Conservation (phyloP, 148 eudicot species). For the Fagopyrum esculentum region DNA sequence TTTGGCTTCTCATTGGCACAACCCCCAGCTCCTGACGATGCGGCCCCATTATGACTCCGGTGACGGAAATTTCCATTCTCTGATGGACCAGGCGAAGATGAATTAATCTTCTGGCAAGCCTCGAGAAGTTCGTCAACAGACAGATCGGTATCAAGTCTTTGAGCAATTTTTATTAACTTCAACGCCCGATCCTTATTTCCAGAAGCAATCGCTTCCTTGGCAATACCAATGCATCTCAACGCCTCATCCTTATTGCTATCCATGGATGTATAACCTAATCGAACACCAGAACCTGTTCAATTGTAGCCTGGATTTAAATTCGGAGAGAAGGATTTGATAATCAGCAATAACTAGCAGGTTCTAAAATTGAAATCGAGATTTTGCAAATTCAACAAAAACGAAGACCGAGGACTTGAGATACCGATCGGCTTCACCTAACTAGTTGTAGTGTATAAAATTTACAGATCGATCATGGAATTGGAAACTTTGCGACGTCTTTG, state of each 20-base stretch:
- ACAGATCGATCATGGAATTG: neutral
- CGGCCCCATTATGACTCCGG: conserved; percentile 20
- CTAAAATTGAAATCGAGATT: neutral
- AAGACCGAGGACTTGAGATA: conserved; percentile 7
- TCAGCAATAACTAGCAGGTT: neutral
- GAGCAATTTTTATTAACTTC: conserved; percentile 75
- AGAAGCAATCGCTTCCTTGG: conserved; percentile 72
- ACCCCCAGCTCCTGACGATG: conserved; percentile 17
- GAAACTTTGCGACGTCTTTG: neutral
- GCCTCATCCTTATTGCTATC: conserved; percentile 95
- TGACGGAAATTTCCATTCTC: conserved; percentile 24
- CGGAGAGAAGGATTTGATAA: neutral
- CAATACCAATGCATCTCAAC: conserved; percentile 61
- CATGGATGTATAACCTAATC: conserved; percentile 31
- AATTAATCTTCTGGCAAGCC: conserved; percentile 58
- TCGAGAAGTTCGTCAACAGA: conserved; percentile 62
- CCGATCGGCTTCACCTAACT: conserved; percentile 22
- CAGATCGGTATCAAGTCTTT: conserved; percentile 55
- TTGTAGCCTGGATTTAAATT: neutral
- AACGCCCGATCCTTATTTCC: conserved; percentile 69
- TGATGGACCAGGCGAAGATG: conserved; percentile 21
- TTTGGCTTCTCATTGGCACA: conserved; percentile 39
- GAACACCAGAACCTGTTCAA: conserved; percentile 11
- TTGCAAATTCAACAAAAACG: neutral
- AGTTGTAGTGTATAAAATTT: neutral